phyloP scores from a whole-genome alignment of 2,329 filamentous ascomycete species.

The Trichoderma atrobrunneum region DNA sequence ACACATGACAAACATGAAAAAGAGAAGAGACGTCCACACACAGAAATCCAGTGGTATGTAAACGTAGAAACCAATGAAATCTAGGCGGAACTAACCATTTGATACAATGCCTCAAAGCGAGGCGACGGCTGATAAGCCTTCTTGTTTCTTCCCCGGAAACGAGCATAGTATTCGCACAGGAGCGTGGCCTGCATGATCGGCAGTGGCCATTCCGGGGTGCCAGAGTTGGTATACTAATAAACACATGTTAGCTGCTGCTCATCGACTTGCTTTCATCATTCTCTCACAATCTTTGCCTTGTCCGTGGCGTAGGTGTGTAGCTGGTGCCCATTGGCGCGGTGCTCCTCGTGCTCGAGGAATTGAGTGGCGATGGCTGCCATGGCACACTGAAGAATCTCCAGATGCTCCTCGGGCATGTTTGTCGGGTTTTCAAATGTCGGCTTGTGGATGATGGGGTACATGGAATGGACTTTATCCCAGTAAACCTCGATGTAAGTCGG shows the following conservation, averaged over 20 bases:
- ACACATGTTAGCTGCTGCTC: not conserved
- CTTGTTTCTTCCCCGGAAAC: conserved; percentile 52
- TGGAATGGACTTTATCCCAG: conserved; percentile 50
- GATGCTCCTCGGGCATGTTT: conserved; percentile 32
- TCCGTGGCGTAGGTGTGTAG: conserved; percentile 52
- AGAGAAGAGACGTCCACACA: conserved; percentile 9
- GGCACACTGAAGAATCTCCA: conserved; percentile 48
- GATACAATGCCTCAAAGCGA: conserved; percentile 50
- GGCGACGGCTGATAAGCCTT: conserved; percentile 47
- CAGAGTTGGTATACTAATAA: conserved; percentile 16
- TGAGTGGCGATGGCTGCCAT: conserved; percentile 59
- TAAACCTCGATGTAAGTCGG: conserved; percentile 52
- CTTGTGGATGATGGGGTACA: conserved; percentile 52
- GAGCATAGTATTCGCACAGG: conserved; percentile 54
- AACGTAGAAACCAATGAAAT: conserved; percentile 16
- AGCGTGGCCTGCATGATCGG: conserved; percentile 53
- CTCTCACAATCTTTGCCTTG: conserved; percentile 50
- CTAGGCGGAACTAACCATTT: conserved; percentile 47
- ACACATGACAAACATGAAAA: not conserved
- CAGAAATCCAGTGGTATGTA: not conserved
- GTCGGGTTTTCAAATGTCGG: conserved; percentile 41
- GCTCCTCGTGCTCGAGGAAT: conserved; percentile 46
- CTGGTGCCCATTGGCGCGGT: conserved; percentile 48
- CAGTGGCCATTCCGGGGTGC: conserved; percentile 42
- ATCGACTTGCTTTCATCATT: not conserved